Conservation (phyloP, 768 basidiomycete species). For the Pholiota molesta region DNA sequence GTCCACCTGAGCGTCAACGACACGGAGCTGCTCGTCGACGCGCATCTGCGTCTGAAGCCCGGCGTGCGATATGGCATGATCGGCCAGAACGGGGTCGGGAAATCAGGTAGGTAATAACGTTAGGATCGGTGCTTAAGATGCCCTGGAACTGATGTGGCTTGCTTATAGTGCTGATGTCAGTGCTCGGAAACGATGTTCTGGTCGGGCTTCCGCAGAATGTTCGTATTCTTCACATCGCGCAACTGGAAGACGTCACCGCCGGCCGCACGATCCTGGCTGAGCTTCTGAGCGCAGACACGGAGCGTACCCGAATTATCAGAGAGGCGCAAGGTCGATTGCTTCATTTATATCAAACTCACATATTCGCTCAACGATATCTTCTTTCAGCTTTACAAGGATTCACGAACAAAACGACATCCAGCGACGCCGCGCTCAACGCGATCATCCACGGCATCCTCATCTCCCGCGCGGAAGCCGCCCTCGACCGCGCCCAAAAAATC, state of each 20-base stretch:
- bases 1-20: conserved; percentile 55
- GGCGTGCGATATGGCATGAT: conserved; percentile 56
- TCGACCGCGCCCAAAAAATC: conserved; percentile 45
- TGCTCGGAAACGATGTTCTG: conserved; percentile 32
- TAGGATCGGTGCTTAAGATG: background rate
- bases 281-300: conserved; percentile 29
- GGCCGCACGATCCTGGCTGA: conserved; percentile 31
- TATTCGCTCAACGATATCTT: background rate
- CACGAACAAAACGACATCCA: conserved; percentile 19
- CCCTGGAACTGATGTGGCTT: background rate
- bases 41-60: conserved; percentile 52
- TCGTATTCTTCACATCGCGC: conserved; percentile 33
- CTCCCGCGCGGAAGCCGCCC: conserved; percentile 21
- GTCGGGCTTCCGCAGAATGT: conserved; percentile 37
- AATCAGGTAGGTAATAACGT: conserved; percentile 41
- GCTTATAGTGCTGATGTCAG: conserved; percentile 30
- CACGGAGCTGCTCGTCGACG: conserved; percentile 53
- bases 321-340: conserved; percentile 29
- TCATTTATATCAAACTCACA: background rate
- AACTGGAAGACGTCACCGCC: conserved; percentile 31
- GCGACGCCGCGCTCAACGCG: conserved; percentile 21
- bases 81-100: conserved; percentile 60
- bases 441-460: conserved; percentile 29
- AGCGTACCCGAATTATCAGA: conserved; percentile 28
- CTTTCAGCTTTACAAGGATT: conserved; percentile 28